Percentiles rank a stretch among this genome's conserved stretches.
Conservation (phyloP, 2,329 filamentous ascomycete genomes). For the Xylariomycetidae sp. region DNA sequence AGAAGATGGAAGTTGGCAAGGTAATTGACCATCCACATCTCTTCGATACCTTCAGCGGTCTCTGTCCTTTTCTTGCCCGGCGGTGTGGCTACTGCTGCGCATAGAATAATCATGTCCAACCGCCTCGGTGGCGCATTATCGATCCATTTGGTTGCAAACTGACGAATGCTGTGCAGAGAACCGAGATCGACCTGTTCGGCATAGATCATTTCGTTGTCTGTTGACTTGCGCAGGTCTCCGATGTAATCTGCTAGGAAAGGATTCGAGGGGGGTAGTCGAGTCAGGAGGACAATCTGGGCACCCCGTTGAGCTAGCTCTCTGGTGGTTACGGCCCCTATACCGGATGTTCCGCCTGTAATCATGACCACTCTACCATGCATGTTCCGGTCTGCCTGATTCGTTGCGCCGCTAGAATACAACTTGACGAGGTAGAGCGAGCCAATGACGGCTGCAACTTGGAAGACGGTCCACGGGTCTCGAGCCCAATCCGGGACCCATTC, state of each 20-base stretch:
- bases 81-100: slow-evolving; percentile 73
- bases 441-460: slow-evolving; percentile 33
- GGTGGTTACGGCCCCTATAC: slow-evolving; percentile 76
- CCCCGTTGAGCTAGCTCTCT: slow-evolving; percentile 73
- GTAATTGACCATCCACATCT: slow-evolving; percentile 93
- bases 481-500: slow-evolving; percentile 38
- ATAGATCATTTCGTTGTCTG: slow-evolving; percentile 84
- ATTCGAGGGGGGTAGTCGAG: slow-evolving; percentile 74
- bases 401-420: slow-evolving; percentile 70
- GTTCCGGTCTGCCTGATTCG: slow-evolving; percentile 69
- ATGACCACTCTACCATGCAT: slow-evolving; percentile 94
- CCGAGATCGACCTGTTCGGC: slow-evolving; percentile 90
- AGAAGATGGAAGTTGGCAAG: slow-evolving; percentile 93
- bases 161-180: slow-evolving; percentile 83
- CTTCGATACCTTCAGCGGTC: slow-evolving; percentile 77
- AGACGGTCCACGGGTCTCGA: slow-evolving; percentile 35
- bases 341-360: slow-evolving; percentile 91
- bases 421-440: slow-evolving; percentile 51
- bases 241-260: slow-evolving; percentile 91
- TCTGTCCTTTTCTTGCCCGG: slow-evolving; percentile 53
- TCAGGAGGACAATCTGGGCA: slow-evolving; percentile 87
- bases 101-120: slow-evolving; percentile 86
- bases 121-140: slow-evolving; percentile 87
- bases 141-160: slow-evolving; percentile 96
- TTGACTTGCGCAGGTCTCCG: slow-evolving; percentile 73